Evolutionary conservation across 495 filamentous ascomycete genomes (phyloP), one percentile per base, ranked within the genome.

Genomic region (Xylaria sp.): DNA sequence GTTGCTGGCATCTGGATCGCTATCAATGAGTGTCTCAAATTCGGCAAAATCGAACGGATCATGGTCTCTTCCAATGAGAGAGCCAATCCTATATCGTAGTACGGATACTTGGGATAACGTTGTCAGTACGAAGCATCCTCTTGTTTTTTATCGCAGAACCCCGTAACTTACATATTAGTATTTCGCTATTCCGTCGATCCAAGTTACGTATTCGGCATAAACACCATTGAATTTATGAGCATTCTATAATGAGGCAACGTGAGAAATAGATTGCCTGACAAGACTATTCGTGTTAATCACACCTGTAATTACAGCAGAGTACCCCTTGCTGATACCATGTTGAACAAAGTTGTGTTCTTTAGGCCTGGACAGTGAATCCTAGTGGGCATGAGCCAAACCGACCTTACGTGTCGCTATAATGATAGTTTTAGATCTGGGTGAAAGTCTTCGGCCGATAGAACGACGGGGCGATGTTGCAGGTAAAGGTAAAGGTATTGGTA

Each of bases 201-300:
- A 52, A 9, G 21, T 52, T 26, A 26, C 48, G 48, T 52, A 52
- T 52, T 19, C 21, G 21, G 21, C 8, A 52, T 52, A n/a, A 26
- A 52, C 21, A n/a, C 11, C 11, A 19, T 21, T 11, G 48, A 26
- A 52, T 52, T 26, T 52, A 14, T 52, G 48, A 52, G 46, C 8
- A 50, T 50, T 50, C n/a, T 50, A n/a, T 8, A 50, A 50, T 50
- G 46, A 50, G 46, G 46, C 46, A 50, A 50, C 46, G n/a, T n/a
- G 46, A 50, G 46, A n/a, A 9, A 50, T n/a, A 8, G 21, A 50
- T 7, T 19, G 21, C n/a, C 46, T 1, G n/a, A 50, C 46, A 21
- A 50, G 46, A 3, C 46, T 6, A 50, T 50, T 21, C 9, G 46
- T 50, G 19, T 50, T 50, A n/a, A 50, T 50, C 46, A 50, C 46